These are phyloP conservation scores for Penicillium sclerotigenum DNA, from an alignment of 2,329 filamentous ascomycete genomes.

Conservation along the genomic window DNA sequence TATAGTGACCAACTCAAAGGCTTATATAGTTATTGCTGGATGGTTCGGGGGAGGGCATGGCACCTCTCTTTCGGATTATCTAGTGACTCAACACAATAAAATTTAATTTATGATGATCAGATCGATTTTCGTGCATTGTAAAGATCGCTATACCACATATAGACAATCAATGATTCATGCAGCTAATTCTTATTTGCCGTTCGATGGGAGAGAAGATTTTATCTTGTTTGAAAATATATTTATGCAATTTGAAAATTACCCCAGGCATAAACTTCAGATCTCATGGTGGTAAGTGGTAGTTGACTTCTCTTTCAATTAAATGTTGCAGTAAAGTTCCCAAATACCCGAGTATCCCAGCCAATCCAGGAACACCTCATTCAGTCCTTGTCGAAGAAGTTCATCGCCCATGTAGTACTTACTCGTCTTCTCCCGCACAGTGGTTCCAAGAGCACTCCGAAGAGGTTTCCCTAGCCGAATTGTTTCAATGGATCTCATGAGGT, in stretches of 20 bases:
- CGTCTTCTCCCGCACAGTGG: neutral
- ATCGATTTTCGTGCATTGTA: neutral
- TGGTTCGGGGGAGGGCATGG: constrained; percentile 3
- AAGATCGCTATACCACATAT: too few relatives aligned
- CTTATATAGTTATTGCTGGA: neutral
- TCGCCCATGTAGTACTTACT: constrained; percentile 14
- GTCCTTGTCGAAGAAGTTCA: constrained; percentile 15
- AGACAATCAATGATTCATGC: neutral
- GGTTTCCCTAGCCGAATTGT: constrained; percentile 5
- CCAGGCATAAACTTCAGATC: neutral
- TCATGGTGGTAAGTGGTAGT: neutral
- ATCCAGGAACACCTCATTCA: constrained; percentile 15
- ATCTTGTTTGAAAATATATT: neutral
- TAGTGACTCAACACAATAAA: neutral
- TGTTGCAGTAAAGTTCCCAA: constrained; percentile 8
- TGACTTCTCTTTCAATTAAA: neutral
- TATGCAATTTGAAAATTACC: neutral
- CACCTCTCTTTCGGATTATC: constrained; percentile 1
- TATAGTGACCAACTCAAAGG: neutral
- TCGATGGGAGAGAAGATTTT: neutral
- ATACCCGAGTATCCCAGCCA: constrained; percentile 11
- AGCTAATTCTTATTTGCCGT: neutral
- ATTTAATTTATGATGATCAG: neutral
- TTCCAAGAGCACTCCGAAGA: constrained; percentile 8
- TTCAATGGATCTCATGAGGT: constrained; percentile 11